Conservation (phyloP, 2,329 filamentous ascomycete genomes). For the Phialocephala subalpina region DNA sequence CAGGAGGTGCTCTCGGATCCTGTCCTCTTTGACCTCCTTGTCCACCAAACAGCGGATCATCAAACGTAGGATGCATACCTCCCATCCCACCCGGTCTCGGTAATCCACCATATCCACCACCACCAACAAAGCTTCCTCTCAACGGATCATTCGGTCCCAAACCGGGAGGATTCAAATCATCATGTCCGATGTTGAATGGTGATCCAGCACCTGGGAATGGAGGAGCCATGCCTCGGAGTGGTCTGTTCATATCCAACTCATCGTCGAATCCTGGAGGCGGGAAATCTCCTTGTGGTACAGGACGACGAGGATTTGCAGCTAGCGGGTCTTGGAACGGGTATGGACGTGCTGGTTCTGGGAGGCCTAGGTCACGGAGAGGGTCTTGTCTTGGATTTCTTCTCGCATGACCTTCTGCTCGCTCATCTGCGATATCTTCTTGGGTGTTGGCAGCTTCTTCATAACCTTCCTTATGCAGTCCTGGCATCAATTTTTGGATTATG, state of each 20-base stretch:
- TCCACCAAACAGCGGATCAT: conserved; percentile 84
- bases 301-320: conserved; percentile 65
- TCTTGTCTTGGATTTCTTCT: conserved; percentile 50
- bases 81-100: conserved; percentile 53
- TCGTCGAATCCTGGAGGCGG: conserved; percentile 93
- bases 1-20: conserved; percentile 82
- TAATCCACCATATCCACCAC: conserved; percentile 62
- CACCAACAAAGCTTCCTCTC: conserved; percentile 68
- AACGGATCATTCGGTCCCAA: conserved; percentile 88
- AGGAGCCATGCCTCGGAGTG: conserved; percentile 58
- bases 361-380: conserved; percentile 56
- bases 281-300: conserved; percentile 76
- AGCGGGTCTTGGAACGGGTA: conserved; percentile 75
- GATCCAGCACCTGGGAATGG: conserved; percentile 50
- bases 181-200: conserved; percentile 78
- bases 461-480: conserved; percentile 78
- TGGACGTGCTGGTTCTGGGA: conserved; percentile 69
- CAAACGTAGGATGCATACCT: conserved; percentile 95
- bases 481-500: conserved; percentile 85
- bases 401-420: conserved; percentile 51
- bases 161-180: conserved; percentile 87
- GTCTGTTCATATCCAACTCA: conserved; percentile 82
- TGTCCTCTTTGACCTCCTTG: conserved; percentile 52
- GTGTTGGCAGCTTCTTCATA: conserved; percentile 67
- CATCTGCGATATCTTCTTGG: conserved; percentile 51